Evolutionary conservation across 345 rosid genomes (phyloP), one percentile per base, ranked within the genome.

Genomic region (Jatropha curcas): DNA sequence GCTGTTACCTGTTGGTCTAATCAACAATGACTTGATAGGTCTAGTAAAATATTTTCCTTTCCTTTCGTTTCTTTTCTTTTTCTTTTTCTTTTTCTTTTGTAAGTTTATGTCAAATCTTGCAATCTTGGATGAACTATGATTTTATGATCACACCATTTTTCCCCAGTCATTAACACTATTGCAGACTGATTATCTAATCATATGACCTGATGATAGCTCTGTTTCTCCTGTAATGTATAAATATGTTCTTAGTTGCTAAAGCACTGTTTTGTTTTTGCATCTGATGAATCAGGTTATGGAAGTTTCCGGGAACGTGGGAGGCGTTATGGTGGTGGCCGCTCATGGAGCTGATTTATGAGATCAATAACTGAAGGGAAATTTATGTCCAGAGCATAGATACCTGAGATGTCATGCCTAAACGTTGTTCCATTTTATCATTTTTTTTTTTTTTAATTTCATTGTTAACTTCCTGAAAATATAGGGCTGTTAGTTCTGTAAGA

Each of bases 231-330:
- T 17, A 31, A 28, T 31, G 43, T 14, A 27, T 25, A 10, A 24
- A 10, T 4, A 2, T n/a, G 27, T 14, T 41, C 25, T 37, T 41
- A n/a, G 61, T 33, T 76, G 2, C 69, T 68, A 56, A 45, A 35
- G 50, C 50, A 39, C 30, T 35, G 2, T 63, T 1, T 60, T 43
- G 65, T 45, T 71, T 27, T 31, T n/a, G 14, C 53, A 14, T 62
- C 27, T 37, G 25, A 55, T 57, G 67, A 67, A 75, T 73, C 85
- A 85, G 90, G 88, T 28, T 73, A 69, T 41, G 87, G 89, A 27
- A 84, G 90, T 62, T 88, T 73, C 62, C 88, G 90, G 50, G 92
- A 88, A 61, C 90, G 90, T 43, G 92, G 92, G 50, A 84, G 86
- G 79, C 86, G 86, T 73, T 77, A 77, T 7, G 63, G 87, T 24